phyloP scores from a whole-genome alignment of 78 protist genomes.

The Emiliania huxleyi region DNA sequence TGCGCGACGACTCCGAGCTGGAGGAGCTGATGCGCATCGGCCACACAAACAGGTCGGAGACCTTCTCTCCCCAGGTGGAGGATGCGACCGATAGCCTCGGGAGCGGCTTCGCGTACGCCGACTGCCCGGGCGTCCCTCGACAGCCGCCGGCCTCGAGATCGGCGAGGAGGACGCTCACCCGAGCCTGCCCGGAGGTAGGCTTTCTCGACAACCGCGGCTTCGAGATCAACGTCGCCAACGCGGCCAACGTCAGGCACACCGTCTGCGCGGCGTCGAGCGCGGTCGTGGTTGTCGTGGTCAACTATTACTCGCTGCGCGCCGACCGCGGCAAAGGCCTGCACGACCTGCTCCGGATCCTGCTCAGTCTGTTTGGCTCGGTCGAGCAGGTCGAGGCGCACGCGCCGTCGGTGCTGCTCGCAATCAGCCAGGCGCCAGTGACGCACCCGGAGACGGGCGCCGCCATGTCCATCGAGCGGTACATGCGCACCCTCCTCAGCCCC shows the following conservation, averaged over 20 bases:
- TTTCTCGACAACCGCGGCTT: not conserved
- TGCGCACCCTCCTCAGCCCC: no score
- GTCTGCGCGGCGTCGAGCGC: not conserved
- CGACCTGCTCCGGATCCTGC: not conserved
- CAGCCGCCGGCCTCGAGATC: no score
- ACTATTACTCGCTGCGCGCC: not conserved
- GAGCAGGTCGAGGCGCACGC: not conserved
- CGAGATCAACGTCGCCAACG: not conserved
- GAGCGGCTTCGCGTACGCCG: not conserved
- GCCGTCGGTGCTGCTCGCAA: no score
- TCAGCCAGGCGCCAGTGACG: no score
- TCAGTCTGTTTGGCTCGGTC: not conserved
- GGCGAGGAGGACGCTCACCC: no score
- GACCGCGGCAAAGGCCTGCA: not conserved
- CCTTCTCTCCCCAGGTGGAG: not conserved
- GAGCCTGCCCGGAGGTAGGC: no score
- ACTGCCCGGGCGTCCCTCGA: no score
- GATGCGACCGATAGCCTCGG: not conserved
- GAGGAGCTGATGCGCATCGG: not conserved
- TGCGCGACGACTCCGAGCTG: not conserved
- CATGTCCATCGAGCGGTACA: no score
- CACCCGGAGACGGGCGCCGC: no score
- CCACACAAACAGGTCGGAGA: not conserved
- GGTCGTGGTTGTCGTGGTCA: not conserved
- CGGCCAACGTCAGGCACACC: not conserved